Base-by-base conservation (phyloP, 2,329 filamentous ascomycete genomes). In the Clarireedia homoeocarpa region DNA sequence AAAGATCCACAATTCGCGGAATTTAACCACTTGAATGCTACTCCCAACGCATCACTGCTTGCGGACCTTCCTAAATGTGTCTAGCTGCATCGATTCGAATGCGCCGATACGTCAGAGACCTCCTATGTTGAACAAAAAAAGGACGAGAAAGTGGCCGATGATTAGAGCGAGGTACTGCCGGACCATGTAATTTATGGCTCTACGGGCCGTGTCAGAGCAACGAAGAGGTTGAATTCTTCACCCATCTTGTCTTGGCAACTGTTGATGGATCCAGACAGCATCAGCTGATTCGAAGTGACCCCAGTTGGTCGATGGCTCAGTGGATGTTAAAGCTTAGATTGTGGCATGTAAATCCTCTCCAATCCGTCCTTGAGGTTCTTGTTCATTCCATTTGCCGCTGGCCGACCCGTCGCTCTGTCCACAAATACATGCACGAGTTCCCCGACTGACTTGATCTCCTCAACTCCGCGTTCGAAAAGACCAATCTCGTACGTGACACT, bases 401-500 rank as follows among this genome's bases (percentile, higher is more conserved):
- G 88, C 58, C 84, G 80, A 62, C 85, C 83, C 15, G 81, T 86
- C 39, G 78, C 77, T 51, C 88, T 79, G 58, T 91, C 83, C n/a
- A 95, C 88, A 73, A 92, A 95, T 10, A 96, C 89, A 69, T 96
- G 91, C 14, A 90, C 80, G 67, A 94, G 91, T 64, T 88, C 86
- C 1, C 91, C 91, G 0, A 96, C 90, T 10, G 90, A 89, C 68
- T 87, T 89, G 9, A 94, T 89, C 20, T 80, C 75, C 1, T 89
- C 83, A 2, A 84, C 74, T 0, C 86, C 89, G 58, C 81, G 78
- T 68, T 89, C 85, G 66, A 96, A 97, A 1, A 97, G 78, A 0
- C 84, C 94, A 57, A 95, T 82, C 69, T 97, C 92, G 67, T 96
- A 97, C 12, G 84, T 88, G 7, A 95, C 91, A 66, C 90, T 96